Base-by-base conservation (phyloP, 768 basidiomycete species). In the Auricularia heimuer region DNA sequence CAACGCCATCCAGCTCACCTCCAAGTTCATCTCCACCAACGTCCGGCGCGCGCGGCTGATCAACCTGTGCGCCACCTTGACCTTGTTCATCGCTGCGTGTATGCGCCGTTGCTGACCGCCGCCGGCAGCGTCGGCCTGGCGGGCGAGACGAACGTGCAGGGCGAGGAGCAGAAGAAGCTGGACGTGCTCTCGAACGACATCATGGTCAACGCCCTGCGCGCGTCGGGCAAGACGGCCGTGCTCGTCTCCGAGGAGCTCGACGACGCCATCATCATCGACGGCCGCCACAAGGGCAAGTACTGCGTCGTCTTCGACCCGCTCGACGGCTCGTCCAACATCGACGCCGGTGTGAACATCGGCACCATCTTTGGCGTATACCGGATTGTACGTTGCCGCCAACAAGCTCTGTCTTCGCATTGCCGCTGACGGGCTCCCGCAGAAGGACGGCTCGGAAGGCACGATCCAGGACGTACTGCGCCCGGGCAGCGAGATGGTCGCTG, bases 151-250 rank as follows among this genome's bases (percentile, higher is more conserved):
- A 99, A 99, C 73, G 89, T 95, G 7, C 93, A 95, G 77, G 97
- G 97, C 24, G 97, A 98, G 75, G 97, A 98, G 73, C 97, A 99
- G 82, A 99, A 99, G 83, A 99, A 99, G 78, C 83, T 99, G 63
- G 95, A 97, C 72, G 88, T 97, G n/a, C 81, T 97, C 37, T 90
- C 94, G 14, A 98, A 99, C 75, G 95, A 99, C 75, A 99, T 99
- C 82, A 98, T 99, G 97, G 84, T 98, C 71, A 98, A 98, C 72
- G 89, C 95, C 60, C 84, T 99, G 39, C 85, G 92, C 51, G 95
- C 95, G 3, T 95, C 92, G n/a, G 94, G 97, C 63, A 97, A 94
- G 83, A 92, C 88, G 6, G 90, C 94, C 14, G 97, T 99, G 14
- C 89, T 99, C 69, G 94, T 99, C 67, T 95, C 94, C 18, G 97